Base-by-base conservation (phyloP, 371 early-diverging fungal genomes). In the Mucor indicus region DNA sequence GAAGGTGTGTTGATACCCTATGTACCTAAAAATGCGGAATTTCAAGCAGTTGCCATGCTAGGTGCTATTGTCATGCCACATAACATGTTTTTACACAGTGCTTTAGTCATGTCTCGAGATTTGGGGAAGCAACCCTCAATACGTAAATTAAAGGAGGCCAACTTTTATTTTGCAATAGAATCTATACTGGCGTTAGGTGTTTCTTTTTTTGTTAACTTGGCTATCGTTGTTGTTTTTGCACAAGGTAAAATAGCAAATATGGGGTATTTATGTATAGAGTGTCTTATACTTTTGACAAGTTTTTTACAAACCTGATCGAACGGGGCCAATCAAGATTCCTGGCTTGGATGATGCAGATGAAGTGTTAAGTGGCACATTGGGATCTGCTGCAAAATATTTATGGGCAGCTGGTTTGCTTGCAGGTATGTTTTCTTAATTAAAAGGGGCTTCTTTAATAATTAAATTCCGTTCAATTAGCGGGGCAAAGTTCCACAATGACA, bases 41-140 rank as follows among this genome's bases (percentile, higher is more conserved):
- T 84, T 3, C 82, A 84, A 61, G 84, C 86, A 2, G 83, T 84
- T 6, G 87, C 83, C 17, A 81, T 85, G 52, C 50, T 87, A 27
- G 87, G 87, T 5, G 83, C 82, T 16, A 75, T 84, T 23, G 73
- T 87, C 21, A 88, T 88, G 87, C 89, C 89, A 0, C 89, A 88
- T 62, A 88, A 88, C 40, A 69, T 88, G 51, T 88, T 75, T 47
- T 60, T 89, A 40, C 89, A 89, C 53, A 73, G 83, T 53, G 80
- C 83, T 7, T 53, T 85, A 29, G 83, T 83, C 12, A 74, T 74
- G 57, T 77, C 77, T 25, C 75, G 83, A 15, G 72, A 81, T 55
- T 64, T 81, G 9, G 81, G 81, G 24, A 59, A 61, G 29, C 59
- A 67, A 17, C 66, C 67, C 13, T 58, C 69, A 1, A 43, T 62